A percentile compares a stretch with the other conserved stretches of the same genome.
phyloP scores from a whole-genome alignment of 2,329 filamentous ascomycete genomes.

The Coniochaeta ligniaria region DNA sequence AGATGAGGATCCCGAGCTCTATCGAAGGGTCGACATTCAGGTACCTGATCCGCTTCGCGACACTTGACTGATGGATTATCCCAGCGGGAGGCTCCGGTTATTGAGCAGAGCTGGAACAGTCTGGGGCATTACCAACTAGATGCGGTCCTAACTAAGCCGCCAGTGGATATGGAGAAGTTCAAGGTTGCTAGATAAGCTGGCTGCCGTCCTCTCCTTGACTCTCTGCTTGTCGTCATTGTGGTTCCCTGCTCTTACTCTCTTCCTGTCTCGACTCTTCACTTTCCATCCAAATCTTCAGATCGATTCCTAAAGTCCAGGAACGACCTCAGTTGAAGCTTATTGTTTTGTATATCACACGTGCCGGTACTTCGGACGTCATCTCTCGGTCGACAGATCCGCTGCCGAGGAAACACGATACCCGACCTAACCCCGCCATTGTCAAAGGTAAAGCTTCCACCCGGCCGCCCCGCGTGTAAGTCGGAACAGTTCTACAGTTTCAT shows the following conservation, averaged over 20 bases:
- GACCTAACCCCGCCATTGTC: constrained; percentile 1
- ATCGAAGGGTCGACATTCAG: not conserved
- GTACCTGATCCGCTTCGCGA: not conserved
- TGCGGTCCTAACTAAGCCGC: not conserved
- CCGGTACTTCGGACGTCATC: not conserved
- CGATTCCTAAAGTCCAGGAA: not conserved
- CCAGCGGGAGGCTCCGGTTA: not conserved
- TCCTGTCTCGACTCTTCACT: not conserved
- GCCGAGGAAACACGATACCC: not conserved
- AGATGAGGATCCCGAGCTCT: not conserved
- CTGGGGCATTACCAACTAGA: not conserved
- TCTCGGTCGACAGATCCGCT: not conserved
- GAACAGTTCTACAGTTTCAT: not conserved
- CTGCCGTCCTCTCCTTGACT: not conserved
- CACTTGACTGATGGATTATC: not conserved
- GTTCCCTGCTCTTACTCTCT: not conserved
- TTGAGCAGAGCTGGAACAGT: not conserved
- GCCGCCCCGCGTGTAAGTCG: constrained; percentile 1
- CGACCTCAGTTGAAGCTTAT: not conserved
- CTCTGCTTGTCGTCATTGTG: not conserved
- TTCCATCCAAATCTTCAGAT: not conserved
- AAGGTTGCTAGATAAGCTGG: not conserved
- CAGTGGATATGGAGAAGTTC: not conserved
- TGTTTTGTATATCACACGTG: not conserved
- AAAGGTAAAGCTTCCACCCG: not conserved